phyloP scores from a whole-genome alignment of 1,284 basidiomycete species.

The Puccinia horiana region DNA sequence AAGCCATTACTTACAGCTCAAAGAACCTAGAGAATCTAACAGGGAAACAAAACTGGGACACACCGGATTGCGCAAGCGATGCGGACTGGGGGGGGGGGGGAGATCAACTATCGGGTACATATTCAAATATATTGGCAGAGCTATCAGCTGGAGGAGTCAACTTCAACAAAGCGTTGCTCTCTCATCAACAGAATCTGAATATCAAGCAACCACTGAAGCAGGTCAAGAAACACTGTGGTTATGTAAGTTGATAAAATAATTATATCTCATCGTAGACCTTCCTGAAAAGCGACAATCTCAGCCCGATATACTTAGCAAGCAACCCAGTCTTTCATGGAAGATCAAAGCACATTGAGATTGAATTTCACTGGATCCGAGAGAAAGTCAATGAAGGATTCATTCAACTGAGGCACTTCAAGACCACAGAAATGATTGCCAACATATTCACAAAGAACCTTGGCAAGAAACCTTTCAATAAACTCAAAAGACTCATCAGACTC shows the following conservation, averaged over 20 bases:
- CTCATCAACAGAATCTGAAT: constrained; percentile 3
- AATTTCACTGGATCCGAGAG: constrained; percentile 14
- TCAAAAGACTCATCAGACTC: background rate
- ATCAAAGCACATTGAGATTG: constrained; percentile 6
- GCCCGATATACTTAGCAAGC: background rate
- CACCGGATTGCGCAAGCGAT: background rate
- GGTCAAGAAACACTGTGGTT: constrained; percentile 3
- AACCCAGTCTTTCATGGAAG: constrained; percentile 16
- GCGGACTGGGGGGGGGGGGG: background rate
- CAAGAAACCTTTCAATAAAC: background rate
- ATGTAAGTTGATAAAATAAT: background rate
- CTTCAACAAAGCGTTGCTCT: background rate
- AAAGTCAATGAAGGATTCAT: background rate
- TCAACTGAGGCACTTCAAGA: background rate
- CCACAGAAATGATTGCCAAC: constrained; percentile 17
- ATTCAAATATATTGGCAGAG: background rate
- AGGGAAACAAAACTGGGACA: background rate
- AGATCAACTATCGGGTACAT: constrained; percentile 14
- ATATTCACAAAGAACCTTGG: constrained; percentile 8
- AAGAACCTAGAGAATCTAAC: background rate
- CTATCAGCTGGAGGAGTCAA: background rate
- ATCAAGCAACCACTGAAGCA: background rate
- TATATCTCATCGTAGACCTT: background rate
- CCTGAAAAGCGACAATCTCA: background rate
- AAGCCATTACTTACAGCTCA: background rate